Percentiles rank a stretch among this genome's conserved stretches.
Evolutionary conservation across 345 rosid genomes (phyloP).

Genomic region (Eucalyptus tenuipes): DNA sequence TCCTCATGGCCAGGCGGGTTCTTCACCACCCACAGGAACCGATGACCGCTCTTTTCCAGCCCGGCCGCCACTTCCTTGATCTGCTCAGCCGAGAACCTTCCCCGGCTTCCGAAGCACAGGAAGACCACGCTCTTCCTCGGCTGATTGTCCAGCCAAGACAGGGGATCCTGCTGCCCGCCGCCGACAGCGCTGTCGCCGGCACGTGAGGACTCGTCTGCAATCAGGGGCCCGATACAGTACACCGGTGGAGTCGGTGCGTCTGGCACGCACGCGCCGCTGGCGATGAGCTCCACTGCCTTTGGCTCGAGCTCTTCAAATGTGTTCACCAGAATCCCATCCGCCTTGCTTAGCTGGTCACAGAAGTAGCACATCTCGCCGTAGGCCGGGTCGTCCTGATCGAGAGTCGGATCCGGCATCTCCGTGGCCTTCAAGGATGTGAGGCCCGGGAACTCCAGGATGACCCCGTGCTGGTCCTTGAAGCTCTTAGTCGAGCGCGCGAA

Average conservation of each 20-base stretch:
- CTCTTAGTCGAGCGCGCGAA: background rate
- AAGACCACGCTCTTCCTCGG: conserved; percentile 1
- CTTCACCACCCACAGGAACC: conserved; percentile 11
- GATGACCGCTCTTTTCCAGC: background rate
- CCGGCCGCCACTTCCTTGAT: conserved; percentile 2
- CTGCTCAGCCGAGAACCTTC: background rate
- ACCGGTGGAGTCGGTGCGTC: background rate
- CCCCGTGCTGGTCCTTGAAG: background rate
- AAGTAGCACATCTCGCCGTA: background rate
- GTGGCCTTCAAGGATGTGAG: background rate
- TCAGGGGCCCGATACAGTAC: background rate
- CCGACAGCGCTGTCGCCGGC: background rate
- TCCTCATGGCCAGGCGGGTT: background rate
- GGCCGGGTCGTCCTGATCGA: background rate
- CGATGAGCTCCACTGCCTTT: background rate
- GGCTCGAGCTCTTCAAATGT: conserved; percentile 4
- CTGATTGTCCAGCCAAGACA: conserved; percentile 5
- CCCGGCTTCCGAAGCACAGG: conserved; percentile 4
- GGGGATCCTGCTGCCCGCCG: background rate
- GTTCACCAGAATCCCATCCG: conserved; percentile 4
- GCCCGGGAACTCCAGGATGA: background rate
- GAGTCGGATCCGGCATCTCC: background rate
- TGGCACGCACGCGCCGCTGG: background rate
- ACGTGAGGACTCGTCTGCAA: background rate
- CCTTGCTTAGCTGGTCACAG: background rate